These are phyloP conservation scores for Botryotinia convoluta DNA, from an alignment of 2,329 filamentous ascomycete genomes.

Conservation along the genomic window DNA sequence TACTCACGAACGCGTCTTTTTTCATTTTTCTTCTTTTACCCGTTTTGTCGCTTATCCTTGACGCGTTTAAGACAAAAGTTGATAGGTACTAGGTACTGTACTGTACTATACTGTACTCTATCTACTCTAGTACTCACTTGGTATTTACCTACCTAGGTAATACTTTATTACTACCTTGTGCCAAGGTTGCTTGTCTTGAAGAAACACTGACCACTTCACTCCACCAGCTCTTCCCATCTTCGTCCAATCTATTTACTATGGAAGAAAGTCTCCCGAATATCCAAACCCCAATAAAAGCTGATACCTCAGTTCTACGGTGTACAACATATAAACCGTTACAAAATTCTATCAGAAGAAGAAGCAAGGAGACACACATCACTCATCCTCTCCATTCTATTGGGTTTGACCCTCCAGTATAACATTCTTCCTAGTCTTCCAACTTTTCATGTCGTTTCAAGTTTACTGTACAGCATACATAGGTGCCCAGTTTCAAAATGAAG, in stretches of 20 bases:
- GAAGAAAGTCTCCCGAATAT: neutral
- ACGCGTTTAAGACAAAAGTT: neutral
- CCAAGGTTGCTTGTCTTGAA: no score
- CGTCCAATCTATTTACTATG: neutral
- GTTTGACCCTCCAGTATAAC: neutral
- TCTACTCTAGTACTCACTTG: neutral
- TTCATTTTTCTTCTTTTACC: neutral
- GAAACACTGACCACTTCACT: neutral
- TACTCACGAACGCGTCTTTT: neutral
- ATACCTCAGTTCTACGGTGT: neutral
- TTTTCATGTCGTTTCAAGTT: neutral
- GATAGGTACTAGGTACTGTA: neutral
- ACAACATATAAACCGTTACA: neutral
- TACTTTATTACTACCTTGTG: neutral
- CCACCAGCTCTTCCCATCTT: neutral
- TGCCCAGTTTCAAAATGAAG: neutral
- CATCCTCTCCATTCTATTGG: neutral
- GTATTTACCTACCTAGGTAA: neutral
- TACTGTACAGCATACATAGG: neutral
- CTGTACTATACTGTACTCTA: no score
- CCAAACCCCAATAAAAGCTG: neutral
- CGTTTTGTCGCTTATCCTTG: neutral
- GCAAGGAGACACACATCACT: neutral
- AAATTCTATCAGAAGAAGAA: neutral
- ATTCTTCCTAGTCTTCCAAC: neutral